A percentile compares a stretch with the other conserved stretches of the same genome.
Conservation (phyloP, 2,329 filamentous ascomycete species). For the Bipolaris oryzae region DNA sequence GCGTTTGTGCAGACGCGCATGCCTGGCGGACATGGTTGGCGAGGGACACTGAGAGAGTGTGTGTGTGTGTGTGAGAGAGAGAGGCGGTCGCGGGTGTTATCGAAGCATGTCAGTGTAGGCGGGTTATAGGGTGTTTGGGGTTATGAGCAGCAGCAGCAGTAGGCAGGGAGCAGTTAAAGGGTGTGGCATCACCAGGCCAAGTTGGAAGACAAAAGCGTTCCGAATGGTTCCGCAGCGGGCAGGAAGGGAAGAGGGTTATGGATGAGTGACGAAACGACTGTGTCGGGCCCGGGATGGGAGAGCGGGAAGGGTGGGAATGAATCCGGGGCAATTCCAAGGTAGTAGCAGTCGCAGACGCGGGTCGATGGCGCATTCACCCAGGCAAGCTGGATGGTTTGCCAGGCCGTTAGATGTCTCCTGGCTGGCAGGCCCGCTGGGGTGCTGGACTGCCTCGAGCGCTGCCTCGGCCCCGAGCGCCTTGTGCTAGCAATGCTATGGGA, state of each 20-base stretch:
- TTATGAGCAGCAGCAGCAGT: conserved; percentile 7
- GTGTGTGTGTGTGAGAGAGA: too few relatives aligned
- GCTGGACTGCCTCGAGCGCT: conserved; percentile 7
- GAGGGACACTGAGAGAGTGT: too few relatives aligned
- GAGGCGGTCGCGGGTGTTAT: conserved; percentile 13
- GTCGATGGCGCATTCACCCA: conserved; percentile 6
- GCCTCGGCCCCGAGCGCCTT: conserved; percentile 8
- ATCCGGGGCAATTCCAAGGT: conserved; percentile 18
- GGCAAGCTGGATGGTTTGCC: conserved; percentile 1
- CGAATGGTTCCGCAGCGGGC: conserved; percentile 16
- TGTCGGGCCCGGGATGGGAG: conserved; percentile 5
- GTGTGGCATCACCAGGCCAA: conserved; percentile 16
- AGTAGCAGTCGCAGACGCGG: neutral
- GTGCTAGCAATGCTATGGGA: neutral
- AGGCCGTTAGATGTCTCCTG: conserved; percentile 9
- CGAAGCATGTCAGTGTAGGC: conserved; percentile 16
- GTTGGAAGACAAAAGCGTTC: conserved; percentile 2
- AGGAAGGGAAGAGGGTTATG: neutral
- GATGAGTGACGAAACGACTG: conserved; percentile 18
- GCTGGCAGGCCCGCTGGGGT: conserved; percentile 5
- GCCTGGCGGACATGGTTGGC: conserved; percentile 19
- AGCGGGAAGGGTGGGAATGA: conserved; percentile 11
- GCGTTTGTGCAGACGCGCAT: conserved; percentile 50
- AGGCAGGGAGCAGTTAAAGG: neutral
- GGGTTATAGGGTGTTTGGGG: neutral